Conservation (phyloP, 2,329 filamentous ascomycete species). For the Orbilia ellipsospora region DNA sequence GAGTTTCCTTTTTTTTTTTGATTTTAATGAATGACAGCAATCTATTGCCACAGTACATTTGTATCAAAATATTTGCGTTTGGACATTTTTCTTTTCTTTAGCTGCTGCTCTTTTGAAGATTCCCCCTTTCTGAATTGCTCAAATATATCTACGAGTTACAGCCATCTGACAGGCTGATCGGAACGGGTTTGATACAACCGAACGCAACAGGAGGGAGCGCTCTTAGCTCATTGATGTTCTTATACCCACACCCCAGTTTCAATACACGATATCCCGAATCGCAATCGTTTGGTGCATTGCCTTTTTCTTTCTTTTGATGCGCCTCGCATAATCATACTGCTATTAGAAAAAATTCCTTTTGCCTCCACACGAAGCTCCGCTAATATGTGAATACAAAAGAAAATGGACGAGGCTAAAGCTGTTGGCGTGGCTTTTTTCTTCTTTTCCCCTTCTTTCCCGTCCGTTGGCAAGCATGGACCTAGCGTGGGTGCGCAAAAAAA, state of each 20-base stretch:
- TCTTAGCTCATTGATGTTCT: constrained; percentile 31
- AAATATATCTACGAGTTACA: constrained; percentile 19
- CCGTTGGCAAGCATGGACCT: background rate
- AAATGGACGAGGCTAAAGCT: background rate
- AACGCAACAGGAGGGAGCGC: constrained; percentile 32
- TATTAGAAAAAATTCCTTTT: constrained; percentile 19
- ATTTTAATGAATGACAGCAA: constrained; percentile 32
- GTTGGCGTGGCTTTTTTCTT: background rate
- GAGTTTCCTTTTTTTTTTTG: constrained; percentile 14
- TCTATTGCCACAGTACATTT: constrained; percentile 36
- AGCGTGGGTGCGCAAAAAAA: background rate
- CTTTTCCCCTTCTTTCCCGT: background rate
- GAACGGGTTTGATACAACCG: constrained; percentile 51
- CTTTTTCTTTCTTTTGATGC: constrained; percentile 23
- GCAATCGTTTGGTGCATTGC: constrained; percentile 19
- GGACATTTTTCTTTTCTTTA: constrained; percentile 20
- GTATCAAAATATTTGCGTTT: constrained; percentile 29
- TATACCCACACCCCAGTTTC: constrained; percentile 11
- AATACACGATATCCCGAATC: constrained; percentile 30
- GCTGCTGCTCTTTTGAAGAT: constrained; percentile 15
- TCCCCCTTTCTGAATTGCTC: constrained; percentile 19
- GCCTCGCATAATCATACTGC: constrained; percentile 23
- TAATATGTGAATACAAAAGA: background rate
- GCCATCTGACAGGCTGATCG: constrained; percentile 51
- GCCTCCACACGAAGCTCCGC: constrained; percentile 12